phyloP scores from a whole-genome alignment of 352 stramenopile species.

The Globisporangium nodosum region DNA sequence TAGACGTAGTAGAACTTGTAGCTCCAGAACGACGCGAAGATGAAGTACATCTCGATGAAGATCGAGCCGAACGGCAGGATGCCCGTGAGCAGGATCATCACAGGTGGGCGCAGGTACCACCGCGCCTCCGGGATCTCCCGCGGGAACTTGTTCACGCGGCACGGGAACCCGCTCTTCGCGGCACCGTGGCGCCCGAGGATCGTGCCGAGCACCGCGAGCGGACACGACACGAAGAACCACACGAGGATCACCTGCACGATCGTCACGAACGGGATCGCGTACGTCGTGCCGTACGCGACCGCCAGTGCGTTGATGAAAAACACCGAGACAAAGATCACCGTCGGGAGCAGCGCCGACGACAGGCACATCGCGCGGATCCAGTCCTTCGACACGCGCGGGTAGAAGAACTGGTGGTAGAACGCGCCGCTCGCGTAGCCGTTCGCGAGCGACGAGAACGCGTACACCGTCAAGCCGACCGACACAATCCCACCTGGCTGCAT shows the following conservation, averaged over 20 bases:
- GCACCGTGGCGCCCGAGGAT: constrained; percentile 94
- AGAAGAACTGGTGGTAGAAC: constrained; percentile 91
- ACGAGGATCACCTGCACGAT: constrained; percentile 92
- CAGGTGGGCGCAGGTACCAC: constrained; percentile 73
- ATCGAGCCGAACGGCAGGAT: constrained; percentile 98
- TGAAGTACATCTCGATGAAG: constrained; percentile 99
- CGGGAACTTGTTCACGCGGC: constrained; percentile 97
- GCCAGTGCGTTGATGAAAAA: constrained; percentile 88
- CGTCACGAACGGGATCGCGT: constrained; percentile 81
- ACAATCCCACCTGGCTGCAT: constrained; percentile 95
- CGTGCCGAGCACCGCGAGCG: constrained; percentile 94
- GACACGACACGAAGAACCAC: constrained; percentile 97
- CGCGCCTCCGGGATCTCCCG: constrained; percentile 76
- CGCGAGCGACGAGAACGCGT: constrained; percentile 89
- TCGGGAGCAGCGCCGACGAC: constrained; percentile 66
- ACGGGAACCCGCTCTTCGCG: constrained; percentile 83
- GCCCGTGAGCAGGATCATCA: constrained; percentile 93
- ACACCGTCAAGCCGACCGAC: constrained; percentile 93
- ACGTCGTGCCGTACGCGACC: constrained; percentile 79
- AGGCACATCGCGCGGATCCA: constrained; percentile 89
- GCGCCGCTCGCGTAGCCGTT: constrained; percentile 88
- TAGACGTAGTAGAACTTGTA: constrained; percentile 99
- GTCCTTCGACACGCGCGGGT: constrained; percentile 86
- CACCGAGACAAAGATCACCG: constrained; percentile 76
- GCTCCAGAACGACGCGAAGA: constrained; percentile 99